phyloP scores from a whole-genome alignment of 225 moss, liverwort and hornwort genomes.

The Sphagnum contortum region DNA sequence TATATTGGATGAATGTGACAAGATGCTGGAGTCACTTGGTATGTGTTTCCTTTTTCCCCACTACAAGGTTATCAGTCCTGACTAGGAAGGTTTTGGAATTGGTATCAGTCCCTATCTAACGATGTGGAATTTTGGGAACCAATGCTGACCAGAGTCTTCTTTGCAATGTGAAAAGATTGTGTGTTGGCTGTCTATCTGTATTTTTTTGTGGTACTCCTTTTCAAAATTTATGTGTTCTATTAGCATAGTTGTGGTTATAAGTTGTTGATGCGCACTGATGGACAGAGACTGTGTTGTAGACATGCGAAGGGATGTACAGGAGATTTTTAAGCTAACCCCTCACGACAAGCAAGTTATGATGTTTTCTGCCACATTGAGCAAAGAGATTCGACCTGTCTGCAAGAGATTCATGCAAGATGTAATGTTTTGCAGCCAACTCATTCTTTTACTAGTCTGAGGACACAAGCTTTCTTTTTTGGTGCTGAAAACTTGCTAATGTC shows the following conservation, averaged over 20 bases:
- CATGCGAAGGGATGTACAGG: slow-evolving; percentile 63
- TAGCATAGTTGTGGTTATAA: too few species aligned
- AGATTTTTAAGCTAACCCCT: slow-evolving; percentile 55
- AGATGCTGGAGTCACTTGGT: slow-evolving; percentile 64
- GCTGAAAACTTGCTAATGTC: slow-evolving; percentile 30
- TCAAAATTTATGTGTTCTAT: too few species aligned
- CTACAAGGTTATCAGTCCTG: not conserved
- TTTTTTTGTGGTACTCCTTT: too few species aligned
- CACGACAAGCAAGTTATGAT: slow-evolving; percentile 71
- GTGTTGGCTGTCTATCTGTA: too few species aligned
- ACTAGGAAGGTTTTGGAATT: not conserved
- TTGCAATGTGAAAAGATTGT: too few species aligned
- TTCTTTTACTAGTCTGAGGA: slow-evolving; percentile 18
- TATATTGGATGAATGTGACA: slow-evolving; percentile 64
- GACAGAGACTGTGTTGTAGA: slow-evolving; percentile 25
- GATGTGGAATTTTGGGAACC: too few species aligned
- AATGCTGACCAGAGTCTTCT: too few species aligned
- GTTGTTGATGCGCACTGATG: slow-evolving; percentile 8
- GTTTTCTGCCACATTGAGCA: slow-evolving; percentile 62
- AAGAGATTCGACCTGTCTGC: slow-evolving; percentile 60
- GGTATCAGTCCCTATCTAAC: not conserved
- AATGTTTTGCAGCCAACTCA: slow-evolving; percentile 28
- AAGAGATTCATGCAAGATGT: slow-evolving; percentile 70
- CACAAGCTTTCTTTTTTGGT: slow-evolving; percentile 28
- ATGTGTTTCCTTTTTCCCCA: slow-evolving; percentile 6